Evolutionary conservation across 2,329 filamentous ascomycete genomes (phyloP), one percentile per base, ranked within the genome.

Genomic region (Cercospora nicotianae): DNA sequence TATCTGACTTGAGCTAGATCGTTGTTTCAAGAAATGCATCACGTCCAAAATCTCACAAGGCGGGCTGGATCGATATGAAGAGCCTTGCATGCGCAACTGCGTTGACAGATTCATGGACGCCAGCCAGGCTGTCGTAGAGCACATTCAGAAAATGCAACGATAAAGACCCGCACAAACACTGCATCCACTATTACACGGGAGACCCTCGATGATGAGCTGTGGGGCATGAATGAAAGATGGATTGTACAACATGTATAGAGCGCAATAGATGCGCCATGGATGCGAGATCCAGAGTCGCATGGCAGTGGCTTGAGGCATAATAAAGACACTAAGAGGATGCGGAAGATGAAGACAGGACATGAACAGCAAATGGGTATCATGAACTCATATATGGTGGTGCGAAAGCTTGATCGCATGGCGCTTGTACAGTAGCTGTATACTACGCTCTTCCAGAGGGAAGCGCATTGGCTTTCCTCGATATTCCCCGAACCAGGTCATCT

Each of bases 1-100:
- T 28, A 63, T 68, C 63, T 66, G 61, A 36, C 58, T 20, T 13
- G 20, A 10, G 45, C 45, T 59, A 65, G 70, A 73, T 55, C 69
- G 62, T 8, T 99, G 95, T 87, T 99, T 94, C 89, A 93, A 90
- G 78, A 98, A 97, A 83, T 99, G 95, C 84, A 85, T 97, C 69
- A 90, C 91, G 8, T 84, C 88, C 64, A 85, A 85, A 67, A 90
- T 97, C 79, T 89, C 89, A 73, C 87, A 85, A 69, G 87, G 88
- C 30, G 87, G 88, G 75, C 84, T 99, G 73, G 92, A 96, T 73
- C 87, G 86, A 76, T 83, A 81, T 69, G 95, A 99, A 83, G 90
- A 95, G 83, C 82, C 84, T 8, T 99, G 95, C 80, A 87, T 97
- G 79, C 85, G 89, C 79, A 97, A 97, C 84, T 99, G 95, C 77